These are phyloP conservation scores for Cytospora leucostoma DNA, from an alignment of 2,329 filamentous ascomycete species.

Conservation along the genomic window DNA sequence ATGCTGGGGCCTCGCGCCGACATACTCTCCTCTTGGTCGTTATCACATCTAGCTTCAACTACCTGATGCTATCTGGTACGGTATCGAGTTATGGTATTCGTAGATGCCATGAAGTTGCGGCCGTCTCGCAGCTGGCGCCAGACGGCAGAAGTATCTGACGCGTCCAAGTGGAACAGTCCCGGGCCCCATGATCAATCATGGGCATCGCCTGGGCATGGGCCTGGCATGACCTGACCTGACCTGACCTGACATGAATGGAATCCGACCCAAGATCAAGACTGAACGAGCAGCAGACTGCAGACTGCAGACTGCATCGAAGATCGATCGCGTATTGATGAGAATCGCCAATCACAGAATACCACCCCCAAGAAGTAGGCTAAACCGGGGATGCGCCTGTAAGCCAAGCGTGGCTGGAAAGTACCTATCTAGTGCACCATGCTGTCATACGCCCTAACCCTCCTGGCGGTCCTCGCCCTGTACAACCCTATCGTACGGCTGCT, in stretches of 20 bases:
- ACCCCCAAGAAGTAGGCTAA: neutral
- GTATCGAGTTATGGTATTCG: no score
- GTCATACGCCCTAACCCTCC: conserved; percentile 46
- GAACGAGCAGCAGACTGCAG: neutral
- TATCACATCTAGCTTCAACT: no score
- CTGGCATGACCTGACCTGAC: neutral
- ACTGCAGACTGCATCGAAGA: neutral
- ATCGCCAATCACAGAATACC: no score
- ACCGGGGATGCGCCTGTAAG: neutral
- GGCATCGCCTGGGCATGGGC: neutral
- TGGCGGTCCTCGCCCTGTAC: conserved; percentile 47
- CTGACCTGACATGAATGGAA: neutral
- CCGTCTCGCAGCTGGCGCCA: conserved; percentile 6
- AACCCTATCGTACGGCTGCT: conserved; percentile 46
- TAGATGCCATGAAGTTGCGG: neutral
- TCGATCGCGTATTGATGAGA: neutral
- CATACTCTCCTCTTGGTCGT: no score
- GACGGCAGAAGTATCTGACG: conserved; percentile 3
- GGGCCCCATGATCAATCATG: neutral
- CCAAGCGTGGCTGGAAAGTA: neutral
- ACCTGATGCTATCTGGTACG: no score
- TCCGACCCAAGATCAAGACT: neutral
- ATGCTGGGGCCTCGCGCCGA: no score
- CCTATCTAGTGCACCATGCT: conserved; percentile 39
- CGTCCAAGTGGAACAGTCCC: neutral